Conservation (phyloP, 257 asterid species). For the Marsdenia floribunda region DNA sequence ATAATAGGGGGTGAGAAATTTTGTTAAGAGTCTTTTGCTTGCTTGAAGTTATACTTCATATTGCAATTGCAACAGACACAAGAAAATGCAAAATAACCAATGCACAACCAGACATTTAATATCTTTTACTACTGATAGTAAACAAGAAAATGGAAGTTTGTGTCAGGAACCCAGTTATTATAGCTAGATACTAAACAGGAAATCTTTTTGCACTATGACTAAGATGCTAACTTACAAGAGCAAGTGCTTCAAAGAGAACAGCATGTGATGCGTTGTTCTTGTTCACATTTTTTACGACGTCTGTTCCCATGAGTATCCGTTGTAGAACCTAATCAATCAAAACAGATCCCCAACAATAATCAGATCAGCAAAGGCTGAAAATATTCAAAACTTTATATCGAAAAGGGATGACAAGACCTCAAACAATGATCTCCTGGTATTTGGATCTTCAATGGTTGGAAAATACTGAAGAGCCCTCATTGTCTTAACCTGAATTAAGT, state of each 20-base stretch:
- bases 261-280: conserved; percentile 99
- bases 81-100: neutral
- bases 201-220: conserved; percentile 15
- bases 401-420: conserved; percentile 50
- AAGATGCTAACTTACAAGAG: conserved; percentile 60
- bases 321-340: conserved; percentile 69
- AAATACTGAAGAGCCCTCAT: conserved; percentile 99
- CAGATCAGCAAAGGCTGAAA: conserved; percentile 5
- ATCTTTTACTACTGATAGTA: neutral
- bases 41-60: neutral
- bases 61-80: neutral
- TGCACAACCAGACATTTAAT: neutral
- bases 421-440: conserved; percentile 88
- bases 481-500: conserved; percentile 68
- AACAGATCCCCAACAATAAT: conserved; percentile 5
- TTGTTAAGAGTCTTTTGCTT: neutral
- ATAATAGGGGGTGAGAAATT: neutral
- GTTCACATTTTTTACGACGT: conserved; percentile 98
- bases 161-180: neutral
- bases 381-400: neutral
- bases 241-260: conserved; percentile 98
- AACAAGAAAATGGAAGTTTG: neutral
- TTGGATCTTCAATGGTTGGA: conserved; percentile 96
- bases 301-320: conserved; percentile 97
- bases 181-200: neutral